Evolutionary conservation across 306 rosid species (phyloP), one percentile per base, ranked within the genome.

Genomic region (Geum urbanum): DNA sequence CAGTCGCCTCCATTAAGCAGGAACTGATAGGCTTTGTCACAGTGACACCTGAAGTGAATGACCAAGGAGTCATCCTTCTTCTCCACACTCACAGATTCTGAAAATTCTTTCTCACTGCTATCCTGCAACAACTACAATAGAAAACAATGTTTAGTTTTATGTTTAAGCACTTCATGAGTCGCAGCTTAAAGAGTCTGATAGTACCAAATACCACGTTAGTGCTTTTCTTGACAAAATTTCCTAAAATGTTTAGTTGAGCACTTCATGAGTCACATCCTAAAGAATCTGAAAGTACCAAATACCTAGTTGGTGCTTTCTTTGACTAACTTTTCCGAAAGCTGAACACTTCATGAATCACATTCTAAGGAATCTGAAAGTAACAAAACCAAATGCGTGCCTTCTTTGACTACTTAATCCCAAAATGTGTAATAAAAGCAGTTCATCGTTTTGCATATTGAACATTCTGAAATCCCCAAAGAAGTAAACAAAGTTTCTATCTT

Each of bases 71-170:
- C 76, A 45, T 76, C 85, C 15, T 65, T 75, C 82, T 76, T 84
- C 50, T 86, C 91, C 56, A 88, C 87, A 24, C 70, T 80, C 65
- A 86, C 79, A 3, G 82, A 79, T 60, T 86, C 89, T 32, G 85
- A 86, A 14, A 48, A 52, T 3, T 64, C 83, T 49, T 24, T 57
- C 59, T 19, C 78, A 64, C 59, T 40, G 32, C 77, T 72, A 55
- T 77, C 74, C 86, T 86, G 77, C 63, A 69, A 72, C 69, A 70
- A 9, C 43, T 16, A 20, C 54, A n/a, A 16, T 20, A 18, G 37
- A 27, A 27, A 40, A 13, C 43, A 41, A 7, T 18, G 51, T 53
- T 69, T 5, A 53, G 35, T 63, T 40, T 62, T 4, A 62, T 9
- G 27, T 12, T 5, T 60, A 59, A 59, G 44, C 19, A 32, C 44